phyloP scores from a whole-genome alignment of 2,329 filamentous ascomycete species.

The Aspergillus transmontanensis region DNA sequence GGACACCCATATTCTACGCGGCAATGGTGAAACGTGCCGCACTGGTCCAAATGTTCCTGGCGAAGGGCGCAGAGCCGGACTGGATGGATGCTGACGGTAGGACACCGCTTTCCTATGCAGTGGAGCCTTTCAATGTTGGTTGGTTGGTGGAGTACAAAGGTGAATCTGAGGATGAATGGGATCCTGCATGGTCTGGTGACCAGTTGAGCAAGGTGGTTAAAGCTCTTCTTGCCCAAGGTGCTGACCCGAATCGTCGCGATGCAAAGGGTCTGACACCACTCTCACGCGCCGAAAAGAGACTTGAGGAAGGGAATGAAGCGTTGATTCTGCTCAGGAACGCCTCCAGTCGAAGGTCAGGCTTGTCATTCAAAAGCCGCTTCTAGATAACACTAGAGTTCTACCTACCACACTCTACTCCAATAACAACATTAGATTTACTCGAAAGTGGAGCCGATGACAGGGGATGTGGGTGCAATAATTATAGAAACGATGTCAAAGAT shows the following conservation, averaged over 20 bases:
- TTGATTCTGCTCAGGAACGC: background rate
- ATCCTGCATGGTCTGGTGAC: background rate
- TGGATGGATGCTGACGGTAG: background rate
- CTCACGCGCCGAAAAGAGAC: background rate
- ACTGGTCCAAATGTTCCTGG: background rate
- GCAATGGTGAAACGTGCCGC: background rate
- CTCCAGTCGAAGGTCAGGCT: background rate
- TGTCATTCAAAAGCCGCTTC: background rate
- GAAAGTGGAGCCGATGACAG: no score
- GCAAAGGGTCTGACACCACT: background rate
- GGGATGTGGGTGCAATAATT: no score
- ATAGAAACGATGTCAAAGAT: no score
- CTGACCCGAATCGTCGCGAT: background rate
- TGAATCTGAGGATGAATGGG: background rate
- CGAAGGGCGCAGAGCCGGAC: background rate
- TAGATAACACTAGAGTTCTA: background rate
- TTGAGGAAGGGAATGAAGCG: background rate
- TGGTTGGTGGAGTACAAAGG: background rate
- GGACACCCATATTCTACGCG: background rate
- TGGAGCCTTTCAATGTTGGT: background rate
- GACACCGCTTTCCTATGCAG: background rate
- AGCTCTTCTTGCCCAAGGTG: background rate
- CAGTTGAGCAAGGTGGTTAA: background rate
- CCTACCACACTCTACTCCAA: no score
- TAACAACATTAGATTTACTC: no score